Evolutionary conservation across 306 rosid genomes (phyloP), one percentile per base, ranked within the genome.

Genomic region (Ziziphus jujuba): DNA sequence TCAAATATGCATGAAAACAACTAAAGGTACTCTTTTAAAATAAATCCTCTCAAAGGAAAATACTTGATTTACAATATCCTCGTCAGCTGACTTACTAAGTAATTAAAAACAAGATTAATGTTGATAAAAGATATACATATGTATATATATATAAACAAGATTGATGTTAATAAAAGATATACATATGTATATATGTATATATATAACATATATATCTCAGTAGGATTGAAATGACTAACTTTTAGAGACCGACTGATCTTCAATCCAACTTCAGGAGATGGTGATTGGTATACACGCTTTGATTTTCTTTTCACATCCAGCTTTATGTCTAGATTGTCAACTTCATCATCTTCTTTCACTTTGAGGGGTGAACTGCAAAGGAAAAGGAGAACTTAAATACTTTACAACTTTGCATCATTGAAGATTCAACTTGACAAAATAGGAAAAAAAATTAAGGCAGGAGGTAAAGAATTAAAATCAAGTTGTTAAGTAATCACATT

Each of bases 341-440:
- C 98, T 79, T 92, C 98, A 21, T 92, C 98, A 58, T 92, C 97
- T 54, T 92, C 98, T 74, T 87, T 86, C 77, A 89, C 78, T 82
- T 69, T 87, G 52, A 92, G 84, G 2, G 96, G 93, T 59, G 97
- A 92, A 74, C 98, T 89, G 86, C 15, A 56, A 74, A 66, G 33
- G 25, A 36, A 40, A 28, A 56, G 17, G 55, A 14, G 58, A 2
- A 25, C 52, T 47, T 45, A 47, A 66, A 17, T 36, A 38, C 11
- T 60, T 23, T 8, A 53, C 65, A 40, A 24, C 69, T 53, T 54
- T 47, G 34, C 64, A 72, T 56, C 25, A 45, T 23, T 21, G 60
- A 28, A 50, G 13, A 55, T 9, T 36, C 24, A 67, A 17, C 9
- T 40, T n/a, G 47, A 5, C 35, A 52, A 61, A 61, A 52, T 22